phyloP scores from a whole-genome alignment of 2,329 filamentous ascomycete species.

The Curvularia verruculosa region DNA sequence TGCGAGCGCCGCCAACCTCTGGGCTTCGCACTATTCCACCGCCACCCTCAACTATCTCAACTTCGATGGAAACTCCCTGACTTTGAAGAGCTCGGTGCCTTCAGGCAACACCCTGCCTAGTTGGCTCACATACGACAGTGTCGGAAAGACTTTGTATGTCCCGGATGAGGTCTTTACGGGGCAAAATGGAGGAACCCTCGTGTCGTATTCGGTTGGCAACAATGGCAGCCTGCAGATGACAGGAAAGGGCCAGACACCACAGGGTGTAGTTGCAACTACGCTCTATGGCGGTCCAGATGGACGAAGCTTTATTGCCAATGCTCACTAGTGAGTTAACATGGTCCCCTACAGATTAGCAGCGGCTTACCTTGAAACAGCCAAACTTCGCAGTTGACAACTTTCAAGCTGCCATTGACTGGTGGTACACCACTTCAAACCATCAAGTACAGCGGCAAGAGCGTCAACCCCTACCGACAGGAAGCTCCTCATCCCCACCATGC shows the following conservation, averaged over 20 bases:
- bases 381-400: constrained; percentile 43
- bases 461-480: constrained; percentile 59
- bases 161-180: constrained; percentile 35
- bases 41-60: constrained; percentile 39
- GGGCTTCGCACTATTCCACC: constrained; percentile 40
- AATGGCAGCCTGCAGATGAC: constrained; percentile 31
- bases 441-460: constrained; percentile 48
- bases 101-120: constrained; percentile 35
- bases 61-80: constrained; percentile 33
- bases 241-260: constrained; percentile 34
- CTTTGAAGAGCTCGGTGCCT: constrained; percentile 24
- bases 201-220: constrained; percentile 33
- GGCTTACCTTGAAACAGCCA: constrained; percentile 23
- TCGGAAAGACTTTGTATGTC: constrained; percentile 35
- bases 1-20: constrained; percentile 37
- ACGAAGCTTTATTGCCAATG: constrained; percentile 39
- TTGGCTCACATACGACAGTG: constrained; percentile 41
- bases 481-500: constrained; percentile 62
- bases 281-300: constrained; percentile 42
- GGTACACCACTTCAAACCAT: constrained; percentile 37
- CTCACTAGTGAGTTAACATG: constrained; percentile 36
- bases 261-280: constrained; percentile 32
- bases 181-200: constrained; percentile 26
- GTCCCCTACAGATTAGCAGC: neutral
- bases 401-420: constrained; percentile 43